Percentiles rank a stretch among this genome's conserved stretches.
Conservation (phyloP, 2,329 filamentous ascomycete species). For the Phyllosticta citribraziliensis region DNA sequence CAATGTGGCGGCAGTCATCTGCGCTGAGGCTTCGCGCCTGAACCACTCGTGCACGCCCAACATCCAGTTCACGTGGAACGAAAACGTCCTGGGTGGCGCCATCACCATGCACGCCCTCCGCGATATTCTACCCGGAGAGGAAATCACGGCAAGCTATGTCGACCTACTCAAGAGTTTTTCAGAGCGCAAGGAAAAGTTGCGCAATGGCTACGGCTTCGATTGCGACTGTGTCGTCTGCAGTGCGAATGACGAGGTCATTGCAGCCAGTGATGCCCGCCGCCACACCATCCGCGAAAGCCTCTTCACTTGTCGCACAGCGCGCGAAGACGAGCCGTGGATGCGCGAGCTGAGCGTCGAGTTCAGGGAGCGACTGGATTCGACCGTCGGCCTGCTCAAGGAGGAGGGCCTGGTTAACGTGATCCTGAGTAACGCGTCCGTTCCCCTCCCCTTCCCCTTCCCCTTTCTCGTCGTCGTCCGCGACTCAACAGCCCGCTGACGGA, state of each 20-base stretch:
- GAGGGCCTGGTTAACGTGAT: too few species aligned
- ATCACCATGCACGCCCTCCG: conserved; percentile 27
- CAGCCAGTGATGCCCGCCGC: not conserved
- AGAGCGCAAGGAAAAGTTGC: conserved; percentile 24
- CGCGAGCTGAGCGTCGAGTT: not conserved
- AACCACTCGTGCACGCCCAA: conserved; percentile 14
- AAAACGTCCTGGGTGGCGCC: conserved; percentile 13
- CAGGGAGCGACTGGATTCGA: too few species aligned
- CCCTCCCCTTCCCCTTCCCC: too few species aligned
- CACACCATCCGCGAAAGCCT: not conserved
- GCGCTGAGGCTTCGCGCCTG: not conserved
- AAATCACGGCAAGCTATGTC: conserved; percentile 30
- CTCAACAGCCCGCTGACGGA: too few species aligned
- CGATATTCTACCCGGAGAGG: conserved; percentile 25
- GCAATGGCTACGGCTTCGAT: conserved; percentile 22
- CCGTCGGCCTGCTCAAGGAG: too few species aligned
- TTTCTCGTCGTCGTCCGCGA: too few species aligned
- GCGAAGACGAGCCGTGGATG: not conserved
- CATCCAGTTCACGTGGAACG: conserved; percentile 28
- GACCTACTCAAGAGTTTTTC: conserved; percentile 24
- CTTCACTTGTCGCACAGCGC: not conserved
- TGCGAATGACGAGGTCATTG: conserved; percentile 12
- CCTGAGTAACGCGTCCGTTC: too few species aligned
- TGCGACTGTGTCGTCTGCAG: conserved; percentile 31
- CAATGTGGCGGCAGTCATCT: not conserved